Evolutionary conservation across 495 filamentous ascomycete species (phyloP), one percentile per base, ranked within the genome.

Genomic region (Ascobolus immersus): DNA sequence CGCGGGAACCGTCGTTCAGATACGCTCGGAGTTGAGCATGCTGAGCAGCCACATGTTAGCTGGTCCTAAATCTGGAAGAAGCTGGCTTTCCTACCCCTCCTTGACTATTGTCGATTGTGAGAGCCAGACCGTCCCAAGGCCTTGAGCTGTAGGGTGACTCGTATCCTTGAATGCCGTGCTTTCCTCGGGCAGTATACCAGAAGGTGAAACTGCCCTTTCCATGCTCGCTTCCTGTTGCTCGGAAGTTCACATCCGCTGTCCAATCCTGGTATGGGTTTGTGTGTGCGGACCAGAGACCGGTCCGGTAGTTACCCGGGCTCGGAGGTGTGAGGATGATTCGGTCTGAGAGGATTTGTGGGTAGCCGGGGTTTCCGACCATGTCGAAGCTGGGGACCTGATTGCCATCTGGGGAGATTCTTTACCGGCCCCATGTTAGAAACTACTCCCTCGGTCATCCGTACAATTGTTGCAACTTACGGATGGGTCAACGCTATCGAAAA

Each of bases 311-410:
- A 28, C 86, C 86, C 7, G 84, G 81, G 32, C 65, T 68, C 5
- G 77, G 72, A 1, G 89, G 86, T 6, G 89, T 96, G 30, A 96
- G 61, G 46, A 96, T 77, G 34, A 94, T 38, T 50, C 81, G 80
- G 57, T 94, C 78, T 28, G 80, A 89, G 39, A 94, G 65, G 43
- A 90, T 49, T 43, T 77, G 84, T 75, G 4, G 56, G 48, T 44
- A 69, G 60, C n/a, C n/a, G 35, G 73, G 74, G 24, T 70, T 68
- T 47, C 82, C 79, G 32, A 64, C 63, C 24, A 81, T 54, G 34
- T 62, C 53, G 60, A 71, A 92, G 33, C 64, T 61, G 3, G 69
- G 69, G 29, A 77, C 61, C 17, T 48, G 55, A 31, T 62, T 52
- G 28, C 52, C 48, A 44, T 59, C 64, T 12, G 61, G 59, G 7